These are phyloP conservation scores for Colletotrichum zoysiae DNA, from an alignment of 2,329 filamentous ascomycete species.

Conservation along the genomic window DNA sequence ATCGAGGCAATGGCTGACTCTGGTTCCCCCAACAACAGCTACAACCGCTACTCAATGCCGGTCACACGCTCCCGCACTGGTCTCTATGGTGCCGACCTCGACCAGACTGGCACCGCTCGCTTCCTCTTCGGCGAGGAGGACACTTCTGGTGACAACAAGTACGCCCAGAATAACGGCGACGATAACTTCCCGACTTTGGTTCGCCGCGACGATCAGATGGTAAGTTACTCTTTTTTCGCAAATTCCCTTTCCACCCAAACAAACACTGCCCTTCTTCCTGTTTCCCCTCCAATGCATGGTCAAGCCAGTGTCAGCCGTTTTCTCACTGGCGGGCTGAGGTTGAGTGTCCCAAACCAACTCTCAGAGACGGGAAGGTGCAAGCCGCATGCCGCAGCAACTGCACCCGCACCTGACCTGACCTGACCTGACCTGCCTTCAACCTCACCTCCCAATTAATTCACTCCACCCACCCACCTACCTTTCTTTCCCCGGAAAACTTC, in stretches of 20 bases:
- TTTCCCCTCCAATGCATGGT: constrained; percentile 1
- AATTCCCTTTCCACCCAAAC: not conserved
- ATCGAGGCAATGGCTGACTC: constrained; percentile 37
- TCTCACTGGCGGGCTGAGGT: not conserved
- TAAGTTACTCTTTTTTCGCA: constrained; percentile 53
- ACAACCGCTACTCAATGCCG: constrained; percentile 95
- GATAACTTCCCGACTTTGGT: constrained; percentile 90
- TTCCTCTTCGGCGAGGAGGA: constrained; percentile 90
- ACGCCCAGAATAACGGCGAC: constrained; percentile 78
- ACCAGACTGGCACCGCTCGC: constrained; percentile 86
- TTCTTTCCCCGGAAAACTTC: not conserved
- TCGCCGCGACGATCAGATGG: constrained; percentile 70
- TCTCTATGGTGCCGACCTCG: constrained; percentile 76
- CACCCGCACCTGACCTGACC: constrained; percentile 7
- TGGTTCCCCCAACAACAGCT: constrained; percentile 60
- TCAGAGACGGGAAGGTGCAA: constrained; percentile 20
- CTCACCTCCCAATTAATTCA: constrained; percentile 30
- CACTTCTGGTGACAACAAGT: constrained; percentile 73
- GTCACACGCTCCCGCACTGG: constrained; percentile 79
- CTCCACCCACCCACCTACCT: not conserved
- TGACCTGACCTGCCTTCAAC: constrained; percentile 19
- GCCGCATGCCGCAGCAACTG: constrained; percentile 9
- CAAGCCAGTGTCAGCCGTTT: constrained; percentile 12
- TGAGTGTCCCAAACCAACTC: not conserved
- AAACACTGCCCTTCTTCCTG: not conserved